Evolutionary conservation across 73 alveolate species (phyloP).

Genomic region (Effrenium voratum): DNA sequence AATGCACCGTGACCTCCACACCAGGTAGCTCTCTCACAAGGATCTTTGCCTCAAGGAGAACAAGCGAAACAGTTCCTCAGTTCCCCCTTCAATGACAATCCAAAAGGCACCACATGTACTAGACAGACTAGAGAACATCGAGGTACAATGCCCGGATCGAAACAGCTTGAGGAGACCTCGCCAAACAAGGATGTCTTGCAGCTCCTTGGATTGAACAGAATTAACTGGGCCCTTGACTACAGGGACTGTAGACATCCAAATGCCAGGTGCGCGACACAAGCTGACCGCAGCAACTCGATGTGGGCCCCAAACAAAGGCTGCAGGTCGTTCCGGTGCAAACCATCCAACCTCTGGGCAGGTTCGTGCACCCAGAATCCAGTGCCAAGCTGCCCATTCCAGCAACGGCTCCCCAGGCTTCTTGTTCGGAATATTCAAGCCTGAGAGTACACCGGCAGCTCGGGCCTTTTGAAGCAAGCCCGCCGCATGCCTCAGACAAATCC

Average conservation of each 20-base stretch:
- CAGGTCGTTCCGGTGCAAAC: neutral
- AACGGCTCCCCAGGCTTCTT: conserved; percentile 88
- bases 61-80: neutral
- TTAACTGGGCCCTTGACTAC: too few relatives aligned
- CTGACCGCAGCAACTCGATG: too few relatives aligned
- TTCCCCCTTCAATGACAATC: too few relatives aligned
- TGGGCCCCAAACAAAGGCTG: neutral
- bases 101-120: too few relatives aligned
- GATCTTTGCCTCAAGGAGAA: neutral
- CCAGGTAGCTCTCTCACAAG: conserved; percentile 38
- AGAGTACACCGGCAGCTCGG: conserved; percentile 33
- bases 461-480: conserved; percentile 44
- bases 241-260: too few relatives aligned
- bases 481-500: conserved; percentile 36
- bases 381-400: conserved; percentile 59
- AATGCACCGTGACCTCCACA: conserved; percentile 82
- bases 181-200: too few relatives aligned
- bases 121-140: too few relatives aligned
- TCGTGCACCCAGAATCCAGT: neutral
- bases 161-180: too few relatives aligned
- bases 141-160: too few relatives aligned
- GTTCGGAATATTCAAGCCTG: conserved; percentile 78
- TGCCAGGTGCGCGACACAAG: too few relatives aligned
- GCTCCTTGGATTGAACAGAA: too few relatives aligned
- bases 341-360: neutral